These are phyloP conservation scores for Hypomyces rosellus DNA, from an alignment of 2,329 filamentous ascomycete genomes.

Conservation along the genomic window DNA sequence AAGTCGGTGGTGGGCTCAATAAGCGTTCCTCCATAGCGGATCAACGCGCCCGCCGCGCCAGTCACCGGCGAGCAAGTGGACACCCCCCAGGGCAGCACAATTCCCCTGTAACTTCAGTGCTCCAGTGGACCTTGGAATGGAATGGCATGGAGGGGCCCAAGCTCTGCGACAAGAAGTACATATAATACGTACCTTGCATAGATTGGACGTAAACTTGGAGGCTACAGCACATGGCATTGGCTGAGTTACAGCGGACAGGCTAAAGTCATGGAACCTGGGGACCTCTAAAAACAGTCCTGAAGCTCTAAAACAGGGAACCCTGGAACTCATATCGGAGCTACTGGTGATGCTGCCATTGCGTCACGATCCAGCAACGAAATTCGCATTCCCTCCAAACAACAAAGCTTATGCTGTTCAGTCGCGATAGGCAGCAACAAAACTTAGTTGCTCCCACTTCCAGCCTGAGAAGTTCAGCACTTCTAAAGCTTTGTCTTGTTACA, in stretches of 20 bases:
- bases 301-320: constrained; percentile 10
- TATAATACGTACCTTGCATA: not conserved
- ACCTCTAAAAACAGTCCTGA: not conserved
- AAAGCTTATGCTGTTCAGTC: not conserved
- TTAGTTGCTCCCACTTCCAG: no score
- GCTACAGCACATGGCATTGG: not conserved
- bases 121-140: not conserved
- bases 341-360: constrained; percentile 15
- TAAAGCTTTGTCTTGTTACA: not conserved
- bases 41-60: constrained; percentile 17
- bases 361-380: constrained; percentile 13
- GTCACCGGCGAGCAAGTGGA: not conserved
- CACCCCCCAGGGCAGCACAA: not conserved
- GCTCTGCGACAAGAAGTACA: not conserved
- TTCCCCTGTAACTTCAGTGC: not conserved
- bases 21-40: constrained; percentile 12
- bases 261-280: no score
- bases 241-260: not conserved
- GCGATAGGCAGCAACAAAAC: constrained; percentile 7
- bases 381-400: constrained; percentile 2
- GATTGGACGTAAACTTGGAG: not conserved
- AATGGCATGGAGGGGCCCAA: not conserved
- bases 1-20: constrained; percentile 5
- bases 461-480: not conserved
- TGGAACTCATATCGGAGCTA: constrained; percentile 6